Conservation (phyloP, 2,329 filamentous ascomycete species). For the Colletotrichum sansevieriae region DNA sequence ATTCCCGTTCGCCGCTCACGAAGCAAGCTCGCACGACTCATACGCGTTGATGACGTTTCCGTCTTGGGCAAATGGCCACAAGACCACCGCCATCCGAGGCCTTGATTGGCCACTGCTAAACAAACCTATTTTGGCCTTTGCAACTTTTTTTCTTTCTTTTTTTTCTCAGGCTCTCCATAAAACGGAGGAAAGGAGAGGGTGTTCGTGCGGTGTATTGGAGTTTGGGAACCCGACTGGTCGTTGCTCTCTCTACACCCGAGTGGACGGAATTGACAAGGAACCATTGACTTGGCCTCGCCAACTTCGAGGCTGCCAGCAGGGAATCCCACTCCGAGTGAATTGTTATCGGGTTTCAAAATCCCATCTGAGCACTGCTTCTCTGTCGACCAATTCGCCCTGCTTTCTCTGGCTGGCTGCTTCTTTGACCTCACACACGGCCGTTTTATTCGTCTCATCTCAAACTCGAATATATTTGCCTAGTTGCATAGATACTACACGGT, state of each 20-base stretch:
- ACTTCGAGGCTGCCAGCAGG: slow-evolving; percentile 31
- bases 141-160: background rate
- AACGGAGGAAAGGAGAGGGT: slow-evolving; percentile 2
- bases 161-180: background rate
- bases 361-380: slow-evolving; percentile 26
- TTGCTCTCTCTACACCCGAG: background rate
- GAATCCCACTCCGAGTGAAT: slow-evolving; percentile 26
- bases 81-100: slow-evolving; percentile 6
- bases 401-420: background rate
- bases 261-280: slow-evolving; percentile 9
- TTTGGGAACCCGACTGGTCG: background rate
- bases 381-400: slow-evolving; percentile 29
- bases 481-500: background rate
- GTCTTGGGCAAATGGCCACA: slow-evolving; percentile 31
- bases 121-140: background rate
- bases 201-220: slow-evolving; percentile 29
- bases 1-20: background rate
- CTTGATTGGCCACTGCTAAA: slow-evolving; percentile 20
- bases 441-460: background rate
- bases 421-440: background rate
- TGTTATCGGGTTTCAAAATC: slow-evolving; percentile 37
- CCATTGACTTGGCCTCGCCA: slow-evolving; percentile 6
- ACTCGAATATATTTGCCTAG: background rate
- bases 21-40: slow-evolving; percentile 17
- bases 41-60: slow-evolving; percentile 38